phyloP scores from a whole-genome alignment of 345 rosid genomes.

The Excoecaria cochinchinensis region DNA sequence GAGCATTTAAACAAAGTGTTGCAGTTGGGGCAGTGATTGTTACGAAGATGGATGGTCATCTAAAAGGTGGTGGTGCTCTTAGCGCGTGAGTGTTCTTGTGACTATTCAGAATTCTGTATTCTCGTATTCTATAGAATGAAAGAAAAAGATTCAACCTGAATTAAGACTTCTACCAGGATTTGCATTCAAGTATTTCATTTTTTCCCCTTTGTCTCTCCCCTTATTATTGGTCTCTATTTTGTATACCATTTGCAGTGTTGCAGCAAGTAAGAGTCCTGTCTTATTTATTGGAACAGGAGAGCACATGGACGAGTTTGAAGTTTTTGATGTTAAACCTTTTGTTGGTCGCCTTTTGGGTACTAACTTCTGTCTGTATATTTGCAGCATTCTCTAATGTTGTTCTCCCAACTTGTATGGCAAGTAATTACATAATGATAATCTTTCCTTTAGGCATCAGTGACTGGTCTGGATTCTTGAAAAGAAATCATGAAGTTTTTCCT shows the following conservation, averaged over 20 bases:
- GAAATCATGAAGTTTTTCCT: conserved; percentile 90
- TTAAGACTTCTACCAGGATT: too few species aligned
- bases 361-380: neutral
- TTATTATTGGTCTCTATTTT: conserved; percentile 13
- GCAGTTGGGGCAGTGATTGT: conserved; percentile 92
- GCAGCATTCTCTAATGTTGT: neutral
- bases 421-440: neutral
- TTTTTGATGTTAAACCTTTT: conserved; percentile 86
- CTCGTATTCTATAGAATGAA: too few species aligned
- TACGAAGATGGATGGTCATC: conserved; percentile 98
- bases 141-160: too few species aligned
- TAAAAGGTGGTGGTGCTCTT: conserved; percentile 98
- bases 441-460: conserved; percentile 73
- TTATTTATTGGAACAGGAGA: conserved; percentile 94
- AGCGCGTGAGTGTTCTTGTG: conserved; percentile 68
- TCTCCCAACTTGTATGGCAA: neutral
- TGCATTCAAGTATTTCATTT: too few species aligned
- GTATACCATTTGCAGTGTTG: conserved; percentile 54
- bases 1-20: conserved; percentile 87
- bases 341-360: conserved; percentile 88
- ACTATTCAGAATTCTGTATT: neutral
- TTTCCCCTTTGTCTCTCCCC: too few species aligned
- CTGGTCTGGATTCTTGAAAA: conserved; percentile 94
- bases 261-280: conserved; percentile 96
- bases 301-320: conserved; percentile 90